Base-by-base conservation (phyloP, 345 rosid genomes). In the Lepidium aucheri region DNA sequence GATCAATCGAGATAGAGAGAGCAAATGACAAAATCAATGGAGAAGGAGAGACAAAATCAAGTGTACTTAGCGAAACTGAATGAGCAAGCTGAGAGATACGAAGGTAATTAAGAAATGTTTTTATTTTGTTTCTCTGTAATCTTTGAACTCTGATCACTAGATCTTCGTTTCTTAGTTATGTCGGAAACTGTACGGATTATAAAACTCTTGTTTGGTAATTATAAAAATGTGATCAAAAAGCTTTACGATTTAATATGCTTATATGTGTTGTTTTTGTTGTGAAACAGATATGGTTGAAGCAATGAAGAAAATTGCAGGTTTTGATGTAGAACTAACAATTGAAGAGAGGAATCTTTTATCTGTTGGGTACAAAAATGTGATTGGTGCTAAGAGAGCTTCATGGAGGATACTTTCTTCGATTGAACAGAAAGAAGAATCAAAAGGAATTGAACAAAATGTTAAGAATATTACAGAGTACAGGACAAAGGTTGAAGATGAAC, bases 61-160 rank as follows among this genome's bases (percentile, higher is more conserved):
- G 91, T 89, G n/a, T 89, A 89, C 84, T 71, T 70, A 79, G 96
- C 91, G 7, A 85, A 81, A 56, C 87, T 89, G 17, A 86, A 88
- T 2, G 93, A 89, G 83, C 93, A 89, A 74, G 87, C 96, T n/a
- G 96, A 86, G 81, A 76, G 96, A 81, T 85, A 86, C 52, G 96
- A 89, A 55, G 96, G 96, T 86, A 74, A 71, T 2, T 36, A 3
- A 24, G 8, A 22, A 12, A 11, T 13, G 7, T 40, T 2, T 2
- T 11, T 43, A 34, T 1, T 8, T 9, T 11, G 16, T 26, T 4
- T 65, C 26, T 13, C 5, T 33, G 20, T 32, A 54, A 41, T 17
- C 33, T 38, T 53, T 10, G 11, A 13, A 53, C 13, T 54, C 5
- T 66, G 13, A 35, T 45, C 45, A 3, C 2, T 42, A 53, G 71